phyloP scores from a whole-genome alignment of 2,329 filamentous ascomycete genomes.

The Incumbomyces lentus region DNA sequence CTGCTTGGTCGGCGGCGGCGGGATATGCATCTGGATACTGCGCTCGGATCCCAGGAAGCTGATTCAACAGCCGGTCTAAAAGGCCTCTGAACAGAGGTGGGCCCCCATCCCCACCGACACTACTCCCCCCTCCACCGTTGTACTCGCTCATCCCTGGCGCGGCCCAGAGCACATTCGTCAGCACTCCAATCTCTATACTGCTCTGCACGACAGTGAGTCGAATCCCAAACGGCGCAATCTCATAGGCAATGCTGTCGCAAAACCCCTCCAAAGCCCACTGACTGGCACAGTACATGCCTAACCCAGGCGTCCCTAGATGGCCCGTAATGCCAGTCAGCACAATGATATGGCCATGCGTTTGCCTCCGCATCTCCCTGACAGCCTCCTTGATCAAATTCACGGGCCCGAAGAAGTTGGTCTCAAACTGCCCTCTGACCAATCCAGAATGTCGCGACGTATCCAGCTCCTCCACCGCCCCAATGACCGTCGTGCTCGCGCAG shows the following conservation, averaged over 20 bases:
- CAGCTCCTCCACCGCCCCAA: constrained; percentile 86
- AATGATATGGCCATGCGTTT: constrained; percentile 81
- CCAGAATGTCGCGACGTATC: constrained; percentile 63
- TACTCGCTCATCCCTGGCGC: constrained; percentile 66
- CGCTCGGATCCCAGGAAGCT: constrained; percentile 54
- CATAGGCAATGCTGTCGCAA: constrained; percentile 87
- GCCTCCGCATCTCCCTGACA: constrained; percentile 66
- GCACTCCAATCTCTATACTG: constrained; percentile 78
- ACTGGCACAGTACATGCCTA: constrained; percentile 82
- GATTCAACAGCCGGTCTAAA: constrained; percentile 66
- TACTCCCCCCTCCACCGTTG: constrained; percentile 18
- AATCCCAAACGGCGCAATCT: constrained; percentile 93
- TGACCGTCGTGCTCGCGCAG: constrained; percentile 77
- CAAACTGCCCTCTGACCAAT: constrained; percentile 82
- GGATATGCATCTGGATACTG: constrained; percentile 22
- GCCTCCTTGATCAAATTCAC: constrained; percentile 91
- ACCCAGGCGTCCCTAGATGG: constrained; percentile 82
- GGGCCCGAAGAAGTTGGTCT: constrained; percentile 87
- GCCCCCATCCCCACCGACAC: constrained; percentile 53
- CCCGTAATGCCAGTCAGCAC: constrained; percentile 82
- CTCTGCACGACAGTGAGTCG: constrained; percentile 93
- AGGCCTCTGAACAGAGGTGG: constrained; percentile 78
- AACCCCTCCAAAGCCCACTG: constrained; percentile 95
- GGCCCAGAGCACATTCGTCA: constrained; percentile 79
- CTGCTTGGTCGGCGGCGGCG: constrained; percentile 15